phyloP scores from a whole-genome alignment of 768 basidiomycete genomes.

The Clavaria fumosa region DNA sequence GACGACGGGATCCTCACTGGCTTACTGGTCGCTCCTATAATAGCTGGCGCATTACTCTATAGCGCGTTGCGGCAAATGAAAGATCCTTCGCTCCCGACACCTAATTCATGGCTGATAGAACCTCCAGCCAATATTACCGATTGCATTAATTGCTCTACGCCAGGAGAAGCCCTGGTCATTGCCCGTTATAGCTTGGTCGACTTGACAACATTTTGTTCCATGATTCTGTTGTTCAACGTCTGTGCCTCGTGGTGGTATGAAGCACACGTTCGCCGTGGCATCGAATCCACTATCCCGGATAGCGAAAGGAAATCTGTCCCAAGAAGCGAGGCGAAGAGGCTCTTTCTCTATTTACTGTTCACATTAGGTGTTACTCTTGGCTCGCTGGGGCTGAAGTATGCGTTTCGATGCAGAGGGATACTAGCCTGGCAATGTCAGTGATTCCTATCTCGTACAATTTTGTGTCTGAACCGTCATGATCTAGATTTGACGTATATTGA shows the following conservation, averaged over 20 bases:
- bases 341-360: slow-evolving; percentile 52
- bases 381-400: slow-evolving; percentile 33
- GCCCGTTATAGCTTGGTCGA: slow-evolving; percentile 69
- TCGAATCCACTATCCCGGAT: slow-evolving; percentile 28
- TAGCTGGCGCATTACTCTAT: slow-evolving; percentile 53
- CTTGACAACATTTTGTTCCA: slow-evolving; percentile 65
- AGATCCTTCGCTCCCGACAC: slow-evolving; percentile 24
- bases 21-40: slow-evolving; percentile 68
- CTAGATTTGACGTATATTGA: slow-evolving; percentile 72
- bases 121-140: slow-evolving; percentile 40
- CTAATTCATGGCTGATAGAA: slow-evolving; percentile 68
- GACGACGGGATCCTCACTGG: slow-evolving; percentile 84
- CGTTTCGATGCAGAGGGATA: slow-evolving; percentile 26
- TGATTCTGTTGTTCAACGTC: slow-evolving; percentile 66
- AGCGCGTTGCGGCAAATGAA: slow-evolving; percentile 27
- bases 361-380: slow-evolving; percentile 35
- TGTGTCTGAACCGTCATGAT: slow-evolving; percentile 6
- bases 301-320: slow-evolving; percentile 67
- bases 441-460: slow-evolving; percentile 8
- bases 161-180: slow-evolving; percentile 38
- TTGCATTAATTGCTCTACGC: slow-evolving; percentile 24
- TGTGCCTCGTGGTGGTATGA: slow-evolving; percentile 67
- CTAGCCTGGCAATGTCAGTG: slow-evolving; percentile 65
- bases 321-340: slow-evolving; percentile 48
- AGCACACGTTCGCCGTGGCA: slow-evolving; percentile 26